phyloP scores from a whole-genome alignment of 1,139 yeast genomes.

The Saccharomycopsis crataegensis region DNA sequence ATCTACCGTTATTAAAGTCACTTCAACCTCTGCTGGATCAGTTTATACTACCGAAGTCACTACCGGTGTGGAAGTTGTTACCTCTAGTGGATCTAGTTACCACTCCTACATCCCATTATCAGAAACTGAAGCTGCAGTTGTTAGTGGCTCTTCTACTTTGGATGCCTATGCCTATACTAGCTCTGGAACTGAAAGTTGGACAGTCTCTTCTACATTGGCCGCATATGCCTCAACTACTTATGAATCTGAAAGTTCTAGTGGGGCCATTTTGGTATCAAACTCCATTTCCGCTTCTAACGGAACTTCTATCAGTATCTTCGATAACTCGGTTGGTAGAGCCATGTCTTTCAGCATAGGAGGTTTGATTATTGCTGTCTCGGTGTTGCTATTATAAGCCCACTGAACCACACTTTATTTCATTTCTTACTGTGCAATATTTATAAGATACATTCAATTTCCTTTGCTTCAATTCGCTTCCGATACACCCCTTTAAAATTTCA shows the following conservation, averaged over 20 bases:
- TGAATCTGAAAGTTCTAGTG: background rate
- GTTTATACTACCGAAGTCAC: background rate
- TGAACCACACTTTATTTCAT: too few species aligned
- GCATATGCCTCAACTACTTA: background rate
- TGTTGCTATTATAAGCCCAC: too few species aligned
- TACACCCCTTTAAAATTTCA: too few species aligned
- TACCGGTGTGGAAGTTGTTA: background rate
- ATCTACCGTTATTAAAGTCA: conserved; percentile 3
- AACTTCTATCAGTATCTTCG: background rate
- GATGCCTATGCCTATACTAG: background rate
- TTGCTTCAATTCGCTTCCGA: too few species aligned
- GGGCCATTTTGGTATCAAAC: background rate
- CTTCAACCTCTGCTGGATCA: conserved; percentile 2
- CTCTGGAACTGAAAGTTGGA: background rate
- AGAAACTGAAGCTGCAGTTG: background rate
- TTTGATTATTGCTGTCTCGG: background rate
- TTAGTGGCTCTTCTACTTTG: background rate
- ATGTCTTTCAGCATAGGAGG: background rate
- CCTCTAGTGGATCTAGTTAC: background rate
- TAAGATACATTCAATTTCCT: too few species aligned
- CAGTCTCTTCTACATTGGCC: background rate
- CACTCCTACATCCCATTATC: background rate
- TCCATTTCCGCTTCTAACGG: background rate
- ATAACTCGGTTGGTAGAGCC: background rate
- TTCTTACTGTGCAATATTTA: too few species aligned